phyloP scores from a whole-genome alignment of 1,139 yeast genomes.

The Candida pseudocylindracea region DNA sequence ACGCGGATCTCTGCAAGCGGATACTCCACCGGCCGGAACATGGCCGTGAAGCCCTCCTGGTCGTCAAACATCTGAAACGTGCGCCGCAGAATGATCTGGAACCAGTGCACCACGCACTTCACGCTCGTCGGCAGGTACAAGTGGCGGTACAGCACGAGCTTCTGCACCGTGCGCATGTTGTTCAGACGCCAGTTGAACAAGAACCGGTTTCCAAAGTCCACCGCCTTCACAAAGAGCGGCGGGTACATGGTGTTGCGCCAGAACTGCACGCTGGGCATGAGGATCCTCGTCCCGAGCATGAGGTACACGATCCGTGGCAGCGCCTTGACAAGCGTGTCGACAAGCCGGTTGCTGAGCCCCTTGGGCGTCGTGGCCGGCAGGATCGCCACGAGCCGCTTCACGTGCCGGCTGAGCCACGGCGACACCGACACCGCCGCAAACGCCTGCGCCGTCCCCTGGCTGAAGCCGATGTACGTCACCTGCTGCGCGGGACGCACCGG shows the following conservation, averaged over 20 bases:
- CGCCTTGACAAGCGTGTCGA: slow-evolving; percentile 57
- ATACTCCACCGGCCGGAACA: slow-evolving; percentile 6
- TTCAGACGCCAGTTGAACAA: slow-evolving; percentile 60
- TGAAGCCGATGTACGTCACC: slow-evolving; percentile 52
- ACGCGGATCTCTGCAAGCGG: slow-evolving; percentile 33
- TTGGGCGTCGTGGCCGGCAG: slow-evolving; percentile 94
- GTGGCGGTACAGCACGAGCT: slow-evolving; percentile 59
- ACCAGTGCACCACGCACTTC: slow-evolving; percentile 90
- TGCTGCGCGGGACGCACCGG: too few relatives aligned
- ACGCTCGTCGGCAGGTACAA: slow-evolving; percentile 81
- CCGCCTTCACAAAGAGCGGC: slow-evolving; percentile 50
- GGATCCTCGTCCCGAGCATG: slow-evolving; percentile 50
- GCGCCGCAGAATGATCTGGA: slow-evolving; percentile 66
- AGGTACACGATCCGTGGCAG: slow-evolving; percentile 57
- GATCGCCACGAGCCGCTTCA: slow-evolving; percentile 53
- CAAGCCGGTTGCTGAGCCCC: slow-evolving; percentile 53
- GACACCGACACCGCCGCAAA: slow-evolving; percentile 63
- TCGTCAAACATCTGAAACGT: slow-evolving; percentile 73
- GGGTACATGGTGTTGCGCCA: slow-evolving; percentile 79
- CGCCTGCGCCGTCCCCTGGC: slow-evolving; percentile 86
- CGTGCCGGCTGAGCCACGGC: slow-evolving; percentile 41
- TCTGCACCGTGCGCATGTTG: slow-evolving; percentile 54
- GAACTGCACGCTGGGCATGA: slow-evolving; percentile 56
- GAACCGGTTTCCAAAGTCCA: slow-evolving; percentile 43
- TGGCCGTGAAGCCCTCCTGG: slow-evolving; percentile 14